Conservation (phyloP, 129 eudicot genomes). For the Logfia minima region DNA sequence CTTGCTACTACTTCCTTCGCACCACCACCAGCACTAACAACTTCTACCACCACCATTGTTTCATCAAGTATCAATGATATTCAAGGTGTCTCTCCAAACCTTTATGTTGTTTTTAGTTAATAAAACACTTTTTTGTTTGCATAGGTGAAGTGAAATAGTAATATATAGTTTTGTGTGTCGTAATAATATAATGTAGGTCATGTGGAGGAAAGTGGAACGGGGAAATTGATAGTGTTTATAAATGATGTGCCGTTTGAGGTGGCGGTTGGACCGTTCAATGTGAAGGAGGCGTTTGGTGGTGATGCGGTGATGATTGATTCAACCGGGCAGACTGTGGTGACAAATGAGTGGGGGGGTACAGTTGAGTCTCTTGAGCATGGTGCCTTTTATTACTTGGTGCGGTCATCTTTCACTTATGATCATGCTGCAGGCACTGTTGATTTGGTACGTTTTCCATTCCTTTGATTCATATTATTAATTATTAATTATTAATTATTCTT, state of each 20-base stretch:
- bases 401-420: slow-evolving; percentile 43
- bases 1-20: slow-evolving; percentile 32
- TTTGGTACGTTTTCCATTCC: slow-evolving; percentile 41
- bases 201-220: slow-evolving; percentile 34
- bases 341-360: slow-evolving; percentile 91
- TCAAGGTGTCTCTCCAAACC: slow-evolving; percentile 37
- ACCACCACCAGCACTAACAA: slow-evolving; percentile 28
- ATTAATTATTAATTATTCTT: background rate
- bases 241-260: slow-evolving; percentile 84
- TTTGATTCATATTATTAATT: background rate
- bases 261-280: slow-evolving; percentile 62
- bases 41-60: slow-evolving; percentile 31
- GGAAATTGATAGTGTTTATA: slow-evolving; percentile 72
- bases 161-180: background rate
- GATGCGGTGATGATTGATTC: slow-evolving; percentile 69
- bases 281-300: slow-evolving; percentile 75
- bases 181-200: slow-evolving; percentile 39
- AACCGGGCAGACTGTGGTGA: slow-evolving; percentile 68
- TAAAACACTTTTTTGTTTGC: too few relatives aligned
- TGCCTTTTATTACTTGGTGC: slow-evolving; percentile 67
- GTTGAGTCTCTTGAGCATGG: slow-evolving; percentile 82
- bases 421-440: slow-evolving; percentile 38
- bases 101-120: background rate
- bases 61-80: slow-evolving; percentile 41
- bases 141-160: background rate